phyloP scores from a whole-genome alignment of 495 filamentous ascomycete species.

The Lasiosphaeria hispida region DNA sequence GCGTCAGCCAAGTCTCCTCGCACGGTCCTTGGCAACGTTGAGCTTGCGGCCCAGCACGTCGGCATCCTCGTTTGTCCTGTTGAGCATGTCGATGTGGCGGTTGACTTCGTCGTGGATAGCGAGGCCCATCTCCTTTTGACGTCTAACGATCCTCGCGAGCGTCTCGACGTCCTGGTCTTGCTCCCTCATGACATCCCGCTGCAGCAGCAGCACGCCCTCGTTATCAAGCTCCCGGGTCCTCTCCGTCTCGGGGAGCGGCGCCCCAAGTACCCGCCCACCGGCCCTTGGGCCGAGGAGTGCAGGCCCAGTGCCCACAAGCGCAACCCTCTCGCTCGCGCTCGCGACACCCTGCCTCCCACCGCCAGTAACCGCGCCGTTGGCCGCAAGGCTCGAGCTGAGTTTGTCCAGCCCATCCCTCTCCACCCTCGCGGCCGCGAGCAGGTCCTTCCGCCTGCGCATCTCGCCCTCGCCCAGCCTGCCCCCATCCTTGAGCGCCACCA shows the following conservation, averaged over 20 bases:
- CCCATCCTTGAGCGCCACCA: conserved; percentile 51
- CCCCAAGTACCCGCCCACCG: conserved; percentile 73
- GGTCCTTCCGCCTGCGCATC: conserved; percentile 72
- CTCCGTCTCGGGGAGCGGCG: conserved; percentile 75
- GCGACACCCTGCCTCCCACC: conserved; percentile 22
- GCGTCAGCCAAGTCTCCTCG: conserved; percentile 61
- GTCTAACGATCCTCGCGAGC: conserved; percentile 69
- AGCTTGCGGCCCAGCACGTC: conserved; percentile 74
- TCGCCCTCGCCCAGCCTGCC: conserved; percentile 78
- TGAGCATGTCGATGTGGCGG: conserved; percentile 79
- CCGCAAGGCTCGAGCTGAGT: conserved; percentile 69
- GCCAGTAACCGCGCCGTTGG: conserved; percentile 22
- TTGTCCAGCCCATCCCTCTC: conserved; percentile 87
- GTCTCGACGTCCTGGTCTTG: conserved; percentile 81
- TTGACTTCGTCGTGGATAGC: conserved; percentile 83
- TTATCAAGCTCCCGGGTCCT: conserved; percentile 89
- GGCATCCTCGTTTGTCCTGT: conserved; percentile 70
- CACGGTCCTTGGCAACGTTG: conserved; percentile 74
- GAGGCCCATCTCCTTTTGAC: conserved; percentile 83
- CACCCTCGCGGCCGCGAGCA: conserved; percentile 72
- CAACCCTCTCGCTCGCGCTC: conserved; percentile 32
- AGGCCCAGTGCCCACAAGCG: conserved; percentile 29
- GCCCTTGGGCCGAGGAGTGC: conserved; percentile 4
- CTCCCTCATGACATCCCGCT: conserved; percentile 76
- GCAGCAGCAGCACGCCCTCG: conserved; percentile 79